Evolutionary conservation across 2,329 filamentous ascomycete species (phyloP).

Genomic region (Fonsecaea pedrosoi): DNA sequence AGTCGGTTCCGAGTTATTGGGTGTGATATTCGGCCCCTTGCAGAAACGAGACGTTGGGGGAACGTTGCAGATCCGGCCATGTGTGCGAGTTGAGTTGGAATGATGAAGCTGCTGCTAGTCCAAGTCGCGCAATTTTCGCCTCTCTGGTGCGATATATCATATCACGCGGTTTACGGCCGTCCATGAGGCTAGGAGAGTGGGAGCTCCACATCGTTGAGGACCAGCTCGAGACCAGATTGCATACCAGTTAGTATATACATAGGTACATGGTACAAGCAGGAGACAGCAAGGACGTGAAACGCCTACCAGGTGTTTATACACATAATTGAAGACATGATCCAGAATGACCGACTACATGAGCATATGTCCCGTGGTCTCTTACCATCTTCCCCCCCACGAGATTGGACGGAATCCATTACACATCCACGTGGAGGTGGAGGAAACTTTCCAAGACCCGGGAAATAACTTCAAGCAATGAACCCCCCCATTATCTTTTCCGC

Average conservation of each 20-base stretch:
- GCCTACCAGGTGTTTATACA: too few species aligned
- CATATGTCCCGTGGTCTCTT: too few species aligned
- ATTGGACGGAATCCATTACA: too few species aligned
- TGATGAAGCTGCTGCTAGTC: background rate
- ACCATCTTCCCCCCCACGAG: too few species aligned
- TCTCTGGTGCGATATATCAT: background rate
- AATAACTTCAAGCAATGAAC: background rate
- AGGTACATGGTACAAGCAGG: background rate
- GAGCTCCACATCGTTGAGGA: background rate
- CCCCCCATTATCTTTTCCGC: background rate
- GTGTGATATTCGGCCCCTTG: background rate
- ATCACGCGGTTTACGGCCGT: background rate
- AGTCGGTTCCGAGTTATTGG: background rate
- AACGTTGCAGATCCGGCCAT: too few species aligned
- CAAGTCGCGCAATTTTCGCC: conserved; percentile 2
- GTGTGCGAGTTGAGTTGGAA: background rate
- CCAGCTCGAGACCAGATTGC: background rate
- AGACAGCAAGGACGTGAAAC: background rate
- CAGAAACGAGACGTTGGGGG: background rate
- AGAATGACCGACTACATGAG: background rate
- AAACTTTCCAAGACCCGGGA: too few species aligned
- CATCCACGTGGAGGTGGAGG: too few species aligned
- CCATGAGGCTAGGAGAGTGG: background rate
- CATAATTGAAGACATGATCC: background rate
- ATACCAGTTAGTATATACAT: background rate